Percentiles rank a stretch among this genome's conserved stretches.
These are phyloP conservation scores for Narthecium ossifragum DNA, from an alignment of 106 monocot species.

Conservation along the genomic window DNA sequence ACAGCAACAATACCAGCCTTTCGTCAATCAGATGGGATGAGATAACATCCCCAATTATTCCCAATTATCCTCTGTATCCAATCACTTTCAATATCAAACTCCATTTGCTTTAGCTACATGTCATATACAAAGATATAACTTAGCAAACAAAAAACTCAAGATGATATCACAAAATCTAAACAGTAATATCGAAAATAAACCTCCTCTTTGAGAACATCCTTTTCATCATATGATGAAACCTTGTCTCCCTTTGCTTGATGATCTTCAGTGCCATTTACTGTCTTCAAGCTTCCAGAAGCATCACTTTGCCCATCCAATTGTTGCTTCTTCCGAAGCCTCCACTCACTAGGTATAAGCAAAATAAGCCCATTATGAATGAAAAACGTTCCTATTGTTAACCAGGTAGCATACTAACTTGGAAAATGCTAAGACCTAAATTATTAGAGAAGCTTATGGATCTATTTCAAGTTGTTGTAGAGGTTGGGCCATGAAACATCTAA, in stretches of 20 bases:
- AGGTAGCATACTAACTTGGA: too few species aligned
- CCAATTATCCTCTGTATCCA: too few species aligned
- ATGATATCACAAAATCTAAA: not conserved
- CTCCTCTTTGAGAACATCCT: constrained; percentile 32
- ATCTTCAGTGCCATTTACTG: constrained; percentile 26
- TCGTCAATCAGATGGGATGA: too few species aligned
- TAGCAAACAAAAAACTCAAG: not conserved
- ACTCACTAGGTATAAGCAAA: constrained; percentile 20
- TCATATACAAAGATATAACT: not conserved
- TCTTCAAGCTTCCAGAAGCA: constrained; percentile 37
- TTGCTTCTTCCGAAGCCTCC: constrained; percentile 30
- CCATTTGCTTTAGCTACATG: constrained; percentile 38
- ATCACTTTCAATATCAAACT: constrained; percentile 34
- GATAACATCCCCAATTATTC: too few species aligned
- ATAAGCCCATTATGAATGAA: too few species aligned
- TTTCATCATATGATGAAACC: constrained; percentile 29
- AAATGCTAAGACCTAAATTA: too few species aligned
- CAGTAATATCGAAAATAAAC: constrained; percentile 14
- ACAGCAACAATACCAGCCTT: too few species aligned
- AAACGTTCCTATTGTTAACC: too few species aligned
- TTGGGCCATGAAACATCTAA: too few species aligned
- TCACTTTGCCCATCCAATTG: constrained; percentile 36
- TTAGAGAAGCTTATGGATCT: too few species aligned
- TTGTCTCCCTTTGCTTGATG: constrained; percentile 22
- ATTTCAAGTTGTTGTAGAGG: too few species aligned